Conservation (phyloP, 164 flowering plant genomes). For the Protea cynaroides region DNA sequence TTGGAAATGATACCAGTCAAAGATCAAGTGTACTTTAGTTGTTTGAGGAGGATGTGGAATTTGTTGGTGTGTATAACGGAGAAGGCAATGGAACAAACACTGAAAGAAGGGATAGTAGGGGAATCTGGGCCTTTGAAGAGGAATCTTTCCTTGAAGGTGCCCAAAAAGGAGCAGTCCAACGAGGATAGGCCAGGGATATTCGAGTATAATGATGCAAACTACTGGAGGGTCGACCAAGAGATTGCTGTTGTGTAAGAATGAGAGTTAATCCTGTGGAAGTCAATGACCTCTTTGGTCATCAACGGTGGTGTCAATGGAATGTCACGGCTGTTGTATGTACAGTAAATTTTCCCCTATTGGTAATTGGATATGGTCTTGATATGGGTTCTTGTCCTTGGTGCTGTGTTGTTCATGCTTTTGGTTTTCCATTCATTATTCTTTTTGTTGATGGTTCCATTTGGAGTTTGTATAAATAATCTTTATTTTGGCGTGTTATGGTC, state of each 20-base stretch:
- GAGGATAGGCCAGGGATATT: conserved; percentile 43
- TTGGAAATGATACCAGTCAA: conserved; percentile 20
- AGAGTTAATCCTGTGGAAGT: conserved; percentile 2
- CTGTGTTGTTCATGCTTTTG: neutral
- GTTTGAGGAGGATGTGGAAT: conserved; percentile 85
- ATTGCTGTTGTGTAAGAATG: conserved; percentile 59
- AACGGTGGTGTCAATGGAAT: neutral
- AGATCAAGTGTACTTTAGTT: conserved; percentile 47
- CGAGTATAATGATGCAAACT: conserved; percentile 83
- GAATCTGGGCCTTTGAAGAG: conserved; percentile 83
- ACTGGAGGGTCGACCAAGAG: conserved; percentile 87
- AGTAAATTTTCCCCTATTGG: neutral
- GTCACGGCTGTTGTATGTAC: neutral
- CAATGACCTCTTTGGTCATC: neutral
- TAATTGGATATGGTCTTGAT: neutral
- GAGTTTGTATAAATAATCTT: no score
- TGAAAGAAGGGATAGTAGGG: conserved; percentile 87
- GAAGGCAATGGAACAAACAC: conserved; percentile 87
- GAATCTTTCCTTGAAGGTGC: conserved; percentile 28
- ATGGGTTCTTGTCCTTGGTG: neutral
- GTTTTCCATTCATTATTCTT: neutral
- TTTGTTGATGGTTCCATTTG: no score
- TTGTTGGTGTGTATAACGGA: conserved; percentile 85
- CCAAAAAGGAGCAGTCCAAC: conserved; percentile 34
- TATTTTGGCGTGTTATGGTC: no score